Base-by-base conservation (phyloP, 2,329 filamentous ascomycete species). In the Pyrenochaeta sp. region DNA sequence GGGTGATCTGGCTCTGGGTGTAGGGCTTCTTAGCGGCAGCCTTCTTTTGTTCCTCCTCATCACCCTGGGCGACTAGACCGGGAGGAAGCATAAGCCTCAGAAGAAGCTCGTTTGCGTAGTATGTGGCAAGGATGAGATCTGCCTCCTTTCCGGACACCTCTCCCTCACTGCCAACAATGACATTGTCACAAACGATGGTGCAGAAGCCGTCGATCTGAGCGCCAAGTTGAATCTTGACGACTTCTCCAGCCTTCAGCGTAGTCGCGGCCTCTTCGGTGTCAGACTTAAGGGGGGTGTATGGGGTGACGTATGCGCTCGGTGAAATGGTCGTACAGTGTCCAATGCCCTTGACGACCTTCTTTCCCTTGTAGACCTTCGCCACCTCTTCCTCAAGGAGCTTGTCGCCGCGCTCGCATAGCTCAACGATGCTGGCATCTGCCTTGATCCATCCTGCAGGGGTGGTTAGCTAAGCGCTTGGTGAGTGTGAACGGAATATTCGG, bases 181-280 rank as follows among this genome's bases (percentile, higher is more conserved):
- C 81, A 48, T 90, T 96, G 75, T 96, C 89, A 77, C 94, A 96
- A 62, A 96, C 89, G 70, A 99, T 96, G 60, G 93, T 89, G 62
- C 90, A 91, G 68, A 97, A 96, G 41, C 94, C 94, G 77, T 97
- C 90, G 55, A 99, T 96, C 78, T 99, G 94, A 38, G 94, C 94
- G 68, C 94, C 94, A n/a, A 99, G 85, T 78, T 99, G 94, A 72
- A 99, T 94, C 84, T 99, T 99, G 77, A 96, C 83, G 51, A 89
- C 77, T 78, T 99, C 94, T 51, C 86, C 88, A 37, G 87, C 82
- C 78, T 96, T 89, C 62, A 99, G 81, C 66, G 86, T 85, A 35
- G 82, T 80, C 44, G 81, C 83, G 51, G 93, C 90, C 79, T 99
- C 94, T 71, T 87, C 85, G 72, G 87, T 80, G 68, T 99, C 94